Conservation (phyloP, 345 rosid species). For the Dipteronia sinensis region DNA sequence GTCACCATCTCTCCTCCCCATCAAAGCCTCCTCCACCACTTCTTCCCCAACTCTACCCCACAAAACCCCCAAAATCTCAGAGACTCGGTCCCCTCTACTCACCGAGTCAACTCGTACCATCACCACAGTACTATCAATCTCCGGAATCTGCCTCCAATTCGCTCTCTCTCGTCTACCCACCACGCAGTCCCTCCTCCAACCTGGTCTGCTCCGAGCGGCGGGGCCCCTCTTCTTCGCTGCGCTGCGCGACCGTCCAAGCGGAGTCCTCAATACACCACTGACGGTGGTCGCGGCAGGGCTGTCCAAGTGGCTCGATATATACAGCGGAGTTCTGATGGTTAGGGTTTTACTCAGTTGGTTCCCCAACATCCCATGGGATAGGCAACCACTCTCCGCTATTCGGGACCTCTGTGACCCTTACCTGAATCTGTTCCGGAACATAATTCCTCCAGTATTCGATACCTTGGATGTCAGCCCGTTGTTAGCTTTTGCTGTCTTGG, state of each 20-base stretch:
- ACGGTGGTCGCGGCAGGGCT: slow-evolving; percentile 85
- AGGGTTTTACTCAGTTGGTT: slow-evolving; percentile 96
- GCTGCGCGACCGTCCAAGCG: slow-evolving; percentile 48
- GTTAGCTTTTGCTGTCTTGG: slow-evolving; percentile 79
- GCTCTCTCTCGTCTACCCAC: slow-evolving; percentile 25
- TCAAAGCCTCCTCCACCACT: slow-evolving; percentile 4
- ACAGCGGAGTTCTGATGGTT: slow-evolving; percentile 87
- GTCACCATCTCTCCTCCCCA: not conserved
- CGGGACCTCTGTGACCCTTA: slow-evolving; percentile 90
- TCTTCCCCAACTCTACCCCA: not conserved
- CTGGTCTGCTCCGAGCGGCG: slow-evolving; percentile 22
- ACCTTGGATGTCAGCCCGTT: slow-evolving; percentile 86
- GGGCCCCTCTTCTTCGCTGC: slow-evolving; percentile 79
- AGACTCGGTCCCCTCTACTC: slow-evolving; percentile 23
- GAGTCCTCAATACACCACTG: slow-evolving; percentile 68
- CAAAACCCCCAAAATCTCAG: not conserved
- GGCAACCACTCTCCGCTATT: slow-evolving; percentile 80
- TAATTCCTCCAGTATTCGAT: slow-evolving; percentile 79
- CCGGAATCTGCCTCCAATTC: slow-evolving; percentile 32
- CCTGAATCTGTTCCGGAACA: slow-evolving; percentile 78
- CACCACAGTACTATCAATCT: slow-evolving; percentile 35
- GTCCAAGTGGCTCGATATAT: slow-evolving; percentile 86
- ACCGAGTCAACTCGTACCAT: slow-evolving; percentile 47
- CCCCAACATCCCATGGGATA: slow-evolving; percentile 91
- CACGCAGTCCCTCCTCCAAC: slow-evolving; percentile 33